Conservation (phyloP, 2,329 filamentous ascomycete genomes). For the Talaromyces amestolkiae region DNA sequence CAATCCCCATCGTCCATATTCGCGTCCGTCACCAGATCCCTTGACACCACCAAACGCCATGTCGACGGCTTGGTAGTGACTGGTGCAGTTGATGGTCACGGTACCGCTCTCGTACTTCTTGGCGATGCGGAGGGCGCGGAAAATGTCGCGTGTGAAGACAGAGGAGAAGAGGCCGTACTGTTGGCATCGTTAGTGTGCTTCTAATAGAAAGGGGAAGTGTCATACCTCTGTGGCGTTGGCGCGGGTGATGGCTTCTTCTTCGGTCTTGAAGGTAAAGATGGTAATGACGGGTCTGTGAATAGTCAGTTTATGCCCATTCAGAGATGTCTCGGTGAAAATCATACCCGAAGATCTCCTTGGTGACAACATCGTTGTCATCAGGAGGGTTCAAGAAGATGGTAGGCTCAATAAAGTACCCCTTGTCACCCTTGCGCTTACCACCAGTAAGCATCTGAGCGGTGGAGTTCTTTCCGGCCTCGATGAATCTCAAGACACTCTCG, state of each 20-base stretch:
- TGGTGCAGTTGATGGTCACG: slow-evolving; percentile 19
- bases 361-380: slow-evolving; percentile 62
- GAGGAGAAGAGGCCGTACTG: background rate
- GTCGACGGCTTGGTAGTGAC: slow-evolving; percentile 8
- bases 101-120: slow-evolving; percentile 20
- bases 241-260: slow-evolving; percentile 66
- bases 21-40: slow-evolving; percentile 19
- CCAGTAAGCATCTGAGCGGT: slow-evolving; percentile 63
- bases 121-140: slow-evolving; percentile 60
- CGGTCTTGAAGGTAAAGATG: slow-evolving; percentile 40
- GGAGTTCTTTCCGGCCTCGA: slow-evolving; percentile 61
- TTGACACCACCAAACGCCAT: slow-evolving; percentile 21
- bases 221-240: slow-evolving; percentile 61
- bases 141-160: slow-evolving; percentile 60
- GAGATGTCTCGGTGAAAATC: slow-evolving; percentile 33
- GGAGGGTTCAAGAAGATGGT: slow-evolving; percentile 52
- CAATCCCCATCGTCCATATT: slow-evolving; percentile 11
- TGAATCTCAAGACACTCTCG: slow-evolving; percentile 72
- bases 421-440: slow-evolving; percentile 66
- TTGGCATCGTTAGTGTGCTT: background rate
- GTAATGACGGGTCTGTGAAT: slow-evolving; percentile 26
- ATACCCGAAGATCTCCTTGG: slow-evolving; percentile 72
- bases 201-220: background rate
- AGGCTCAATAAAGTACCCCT: slow-evolving; percentile 82
- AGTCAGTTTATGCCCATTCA: slow-evolving; percentile 54